These are phyloP conservation scores for Solanum rostratum DNA, from an alignment of 257 asterid genomes.

Conservation along the genomic window DNA sequence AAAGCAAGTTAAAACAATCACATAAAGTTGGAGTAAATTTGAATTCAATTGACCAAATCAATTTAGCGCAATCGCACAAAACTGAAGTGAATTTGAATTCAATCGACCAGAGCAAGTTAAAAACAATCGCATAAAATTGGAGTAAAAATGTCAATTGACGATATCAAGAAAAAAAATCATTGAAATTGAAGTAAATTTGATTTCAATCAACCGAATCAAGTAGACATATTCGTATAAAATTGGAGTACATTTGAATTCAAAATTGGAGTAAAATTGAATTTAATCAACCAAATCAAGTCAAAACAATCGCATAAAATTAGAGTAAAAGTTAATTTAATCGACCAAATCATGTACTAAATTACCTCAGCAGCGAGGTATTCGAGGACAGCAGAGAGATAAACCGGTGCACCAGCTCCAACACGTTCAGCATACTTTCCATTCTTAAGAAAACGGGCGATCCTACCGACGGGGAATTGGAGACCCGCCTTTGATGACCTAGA, in stretches of 20 bases:
- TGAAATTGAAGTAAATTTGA: neutral
- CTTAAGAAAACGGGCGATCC: neutral
- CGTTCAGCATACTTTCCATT: slow-evolving; percentile 5
- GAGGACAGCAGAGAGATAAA: neutral
- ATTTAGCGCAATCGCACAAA: neutral
- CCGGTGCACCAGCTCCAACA: slow-evolving; percentile 4
- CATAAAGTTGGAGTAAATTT: neutral
- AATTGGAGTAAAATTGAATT: neutral
- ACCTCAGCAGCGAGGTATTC: slow-evolving; percentile 9
- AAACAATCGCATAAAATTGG: neutral
- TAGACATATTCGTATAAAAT: neutral
- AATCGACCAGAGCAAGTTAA: neutral
- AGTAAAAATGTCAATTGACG: neutral
- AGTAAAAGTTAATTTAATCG: neutral
- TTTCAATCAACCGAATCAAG: neutral
- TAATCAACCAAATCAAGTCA: neutral
- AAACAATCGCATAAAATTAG: neutral
- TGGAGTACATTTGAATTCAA: neutral
- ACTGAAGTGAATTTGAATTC: neutral
- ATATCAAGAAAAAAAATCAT: neutral
- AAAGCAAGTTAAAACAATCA: neutral
- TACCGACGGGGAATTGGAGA: slow-evolving; percentile 7
- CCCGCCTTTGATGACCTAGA: slow-evolving; percentile 3
- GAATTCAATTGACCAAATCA: neutral
- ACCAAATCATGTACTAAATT: neutral